phyloP scores from a whole-genome alignment of 805 yeast genomes.

The Maudiozyma turicensis region DNA sequence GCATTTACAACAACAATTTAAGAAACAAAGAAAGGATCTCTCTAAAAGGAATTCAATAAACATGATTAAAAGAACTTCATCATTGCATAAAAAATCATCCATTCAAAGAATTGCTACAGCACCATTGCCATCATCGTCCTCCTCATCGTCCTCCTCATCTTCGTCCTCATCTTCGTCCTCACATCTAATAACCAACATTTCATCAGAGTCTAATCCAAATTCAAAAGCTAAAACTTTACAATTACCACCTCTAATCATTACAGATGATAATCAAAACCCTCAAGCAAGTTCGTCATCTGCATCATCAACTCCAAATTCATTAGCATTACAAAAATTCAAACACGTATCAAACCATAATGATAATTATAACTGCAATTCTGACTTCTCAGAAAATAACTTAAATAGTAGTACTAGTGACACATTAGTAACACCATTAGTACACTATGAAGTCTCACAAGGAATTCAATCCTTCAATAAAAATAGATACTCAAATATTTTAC shows the following conservation, averaged over 20 bases:
- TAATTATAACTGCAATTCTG: neutral
- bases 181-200: neutral
- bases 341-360: neutral
- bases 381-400: neutral
- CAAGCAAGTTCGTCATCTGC: neutral
- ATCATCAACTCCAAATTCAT: neutral
- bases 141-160: no score
- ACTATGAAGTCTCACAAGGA: slow-evolving; percentile 49
- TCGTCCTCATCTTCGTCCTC: neutral
- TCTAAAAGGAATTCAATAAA: neutral
- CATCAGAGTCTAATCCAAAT: neutral
- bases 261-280: neutral
- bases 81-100: neutral
- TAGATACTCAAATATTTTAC: slow-evolving; percentile 77
- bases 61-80: neutral
- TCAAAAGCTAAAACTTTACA: neutral
- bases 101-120: neutral
- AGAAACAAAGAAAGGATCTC: slow-evolving; percentile 6
- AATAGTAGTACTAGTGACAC: slow-evolving; percentile 12
- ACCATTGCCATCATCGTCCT: neutral
- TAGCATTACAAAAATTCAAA: neutral
- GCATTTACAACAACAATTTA: slow-evolving; percentile 16
- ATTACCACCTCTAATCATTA: slow-evolving; percentile 5
- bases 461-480: slow-evolving; percentile 72
- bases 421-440: slow-evolving; percentile 23